Evolutionary conservation across 106 monocot species (phyloP), one percentile per base, ranked within the genome.

Genomic region (Alisma plantagoaquatica): DNA sequence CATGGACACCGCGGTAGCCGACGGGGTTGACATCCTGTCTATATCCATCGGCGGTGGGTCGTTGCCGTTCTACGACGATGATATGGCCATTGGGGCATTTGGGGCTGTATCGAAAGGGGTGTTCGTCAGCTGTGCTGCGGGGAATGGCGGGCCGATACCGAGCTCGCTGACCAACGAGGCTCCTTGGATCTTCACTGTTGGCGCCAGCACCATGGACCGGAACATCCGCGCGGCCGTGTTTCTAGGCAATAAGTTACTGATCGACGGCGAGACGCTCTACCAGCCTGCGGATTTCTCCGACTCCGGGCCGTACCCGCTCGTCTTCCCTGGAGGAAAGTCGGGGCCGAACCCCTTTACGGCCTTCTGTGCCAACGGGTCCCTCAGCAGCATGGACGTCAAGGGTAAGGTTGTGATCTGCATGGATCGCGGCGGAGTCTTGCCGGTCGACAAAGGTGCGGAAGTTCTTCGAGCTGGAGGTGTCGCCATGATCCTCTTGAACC

Each of bases 211-310:
- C 46, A 46, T 18, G 11, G 46, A 46, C 46, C 4, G 46, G 16
- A 46, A 18, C 9, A 46, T 46, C 4, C 15, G 4, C 16, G 46
- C 46, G 4, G 16, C 27, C 0, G 52, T 52, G 0, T 15, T 7
- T n/a, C 52, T 52, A 4, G 52, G 52, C 1, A 29, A 52, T 21
- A 30, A 30, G 10, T 1, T 8, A 2, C n/a, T 24, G 27, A 14
- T 52, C 27, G 10, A 52, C 52, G 52, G 52, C 0, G 52, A 52
- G 12, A 24, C 52, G 2, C 52, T 52, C 11, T 52, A 52, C 52
- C 52, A 52, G 29, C 26, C 8, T 0, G 2, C 3, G 1, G 16
- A 46, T 19, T 52, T 52, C 29, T n/a, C 27, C n/a, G n/a, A n/a
- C 28, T 52, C 52, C 11, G 30, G n/a, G 10, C 28, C 12, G 27